Evolutionary conservation across 257 asterid genomes (phyloP), one percentile per base, ranked within the genome.

Genomic region (Solanum rostratum): DNA sequence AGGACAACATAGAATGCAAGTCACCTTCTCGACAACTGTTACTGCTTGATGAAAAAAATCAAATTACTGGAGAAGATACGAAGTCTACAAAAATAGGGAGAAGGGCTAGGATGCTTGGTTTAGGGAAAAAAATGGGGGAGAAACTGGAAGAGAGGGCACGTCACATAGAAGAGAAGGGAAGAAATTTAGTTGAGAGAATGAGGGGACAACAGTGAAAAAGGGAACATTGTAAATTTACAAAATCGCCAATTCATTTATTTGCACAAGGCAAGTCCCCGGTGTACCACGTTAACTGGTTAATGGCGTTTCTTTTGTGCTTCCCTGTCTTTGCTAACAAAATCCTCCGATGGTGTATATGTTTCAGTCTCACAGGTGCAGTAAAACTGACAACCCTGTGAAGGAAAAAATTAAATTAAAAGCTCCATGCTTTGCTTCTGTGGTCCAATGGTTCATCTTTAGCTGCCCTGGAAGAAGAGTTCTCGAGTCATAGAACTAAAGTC

Each of bases 121-220:
- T 96, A 83, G 93, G 98, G 84, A 96, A 95, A 93, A 96, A 93
- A 88, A 88, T 95, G 94, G 98, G 97, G 43, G 98, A 93, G 84
- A 96, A 95, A 87, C 90, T 96, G 14, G 99, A 93, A 90, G 97
- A 93, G 43, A 96, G 90, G 91, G 89, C 97, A 91, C 95, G 95
- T 24, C 87, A 91, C 88, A 84, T 95, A 52, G 99, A 95, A 87
- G 99, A 96, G 89, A 93, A 85, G 86, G 93, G 99, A 80, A 91
- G 95, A 84, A 86, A 86, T 86, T 89, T 96, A 65, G 97, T 95
- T 33, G 98, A 96, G 88, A 92, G 89, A 90, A 95, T 96, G 92
- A 95, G 89, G 89, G 96, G 92, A 81, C 93, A 94, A 29, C 87
- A 86, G 87, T 86, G 78, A 82, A 16, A 78, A 5, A 50, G 15